Evolutionary conservation across 129 eudicot genomes (phyloP).

Genomic region (Kitagawia praeruptora): DNA sequence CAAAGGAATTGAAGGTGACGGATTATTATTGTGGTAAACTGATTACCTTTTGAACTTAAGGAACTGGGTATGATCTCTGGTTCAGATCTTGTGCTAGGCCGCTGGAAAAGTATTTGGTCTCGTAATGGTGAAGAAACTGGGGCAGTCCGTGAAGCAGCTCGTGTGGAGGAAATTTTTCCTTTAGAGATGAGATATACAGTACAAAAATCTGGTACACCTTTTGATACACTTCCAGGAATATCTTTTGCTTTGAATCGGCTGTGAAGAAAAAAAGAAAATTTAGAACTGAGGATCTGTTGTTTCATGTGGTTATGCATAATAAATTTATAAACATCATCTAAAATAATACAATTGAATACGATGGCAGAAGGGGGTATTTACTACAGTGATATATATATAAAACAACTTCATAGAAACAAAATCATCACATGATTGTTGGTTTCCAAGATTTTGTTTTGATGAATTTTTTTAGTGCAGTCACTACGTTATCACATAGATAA

Average conservation of each 20-base stretch:
- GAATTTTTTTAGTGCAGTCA: too few relatives aligned
- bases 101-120: constrained; percentile 27
- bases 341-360: background rate
- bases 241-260: constrained; percentile 60
- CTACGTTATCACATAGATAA: background rate
- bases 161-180: constrained; percentile 59
- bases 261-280: background rate
- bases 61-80: constrained; percentile 17
- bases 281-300: constrained; percentile 11
- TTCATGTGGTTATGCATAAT: background rate
- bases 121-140: constrained; percentile 55
- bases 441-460: too few relatives aligned
- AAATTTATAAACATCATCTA: too few relatives aligned
- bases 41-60: constrained; percentile 34
- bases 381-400: too few relatives aligned
- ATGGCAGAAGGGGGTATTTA: background rate
- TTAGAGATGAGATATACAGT: constrained; percentile 62
- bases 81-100: constrained; percentile 18
- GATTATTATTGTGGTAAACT: background rate
- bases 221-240: constrained; percentile 46
- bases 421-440: too few relatives aligned
- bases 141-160: constrained; percentile 61
- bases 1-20: background rate
- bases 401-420: too few relatives aligned
- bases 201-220: constrained; percentile 65